Evolutionary conservation across 2,329 filamentous ascomycete species (phyloP).

Genomic region (Penicillium olsonii): DNA sequence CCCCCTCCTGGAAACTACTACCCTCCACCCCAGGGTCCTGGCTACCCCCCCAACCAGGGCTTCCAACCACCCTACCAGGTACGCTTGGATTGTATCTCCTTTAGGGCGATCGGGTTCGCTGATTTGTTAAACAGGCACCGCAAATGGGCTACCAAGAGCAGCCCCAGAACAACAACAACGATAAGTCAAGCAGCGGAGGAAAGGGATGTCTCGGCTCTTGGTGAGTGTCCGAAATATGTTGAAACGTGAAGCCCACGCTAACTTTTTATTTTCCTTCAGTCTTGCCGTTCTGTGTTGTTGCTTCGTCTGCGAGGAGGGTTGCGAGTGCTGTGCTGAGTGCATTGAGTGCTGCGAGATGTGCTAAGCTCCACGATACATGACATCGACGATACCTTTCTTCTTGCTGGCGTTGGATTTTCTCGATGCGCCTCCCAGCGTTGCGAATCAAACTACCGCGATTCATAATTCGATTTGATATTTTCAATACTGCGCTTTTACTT

Average conservation of each 20-base stretch:
- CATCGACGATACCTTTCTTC: conserved; percentile 24
- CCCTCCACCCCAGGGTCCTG: not conserved
- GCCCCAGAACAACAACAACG: conserved; percentile 24
- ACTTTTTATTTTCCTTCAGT: conserved; percentile 32
- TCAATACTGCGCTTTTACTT: too few relatives aligned
- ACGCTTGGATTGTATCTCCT: not conserved
- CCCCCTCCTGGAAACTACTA: too few relatives aligned
- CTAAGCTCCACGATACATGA: conserved; percentile 28
- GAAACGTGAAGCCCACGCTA: conserved; percentile 4
- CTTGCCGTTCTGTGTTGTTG: conserved; percentile 63
- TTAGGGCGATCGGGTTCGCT: too few relatives aligned
- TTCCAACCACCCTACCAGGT: not conserved
- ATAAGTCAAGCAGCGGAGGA: not conserved
- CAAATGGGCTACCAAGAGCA: not conserved
- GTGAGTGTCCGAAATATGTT: conserved; percentile 34
- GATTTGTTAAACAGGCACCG: too few relatives aligned
- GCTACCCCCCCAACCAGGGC: not conserved
- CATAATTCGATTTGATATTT: too few relatives aligned
- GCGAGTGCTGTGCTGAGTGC: conserved; percentile 65
- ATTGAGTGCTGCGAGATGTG: conserved; percentile 54
- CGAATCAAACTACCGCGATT: conserved; percentile 6
- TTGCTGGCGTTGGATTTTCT: conserved; percentile 22
- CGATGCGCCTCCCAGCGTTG: conserved; percentile 4
- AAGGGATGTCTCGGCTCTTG: conserved; percentile 52
- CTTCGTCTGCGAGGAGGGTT: conserved; percentile 65